phyloP scores from a whole-genome alignment of 306 rosid genomes.

The Quercus glauca region DNA sequence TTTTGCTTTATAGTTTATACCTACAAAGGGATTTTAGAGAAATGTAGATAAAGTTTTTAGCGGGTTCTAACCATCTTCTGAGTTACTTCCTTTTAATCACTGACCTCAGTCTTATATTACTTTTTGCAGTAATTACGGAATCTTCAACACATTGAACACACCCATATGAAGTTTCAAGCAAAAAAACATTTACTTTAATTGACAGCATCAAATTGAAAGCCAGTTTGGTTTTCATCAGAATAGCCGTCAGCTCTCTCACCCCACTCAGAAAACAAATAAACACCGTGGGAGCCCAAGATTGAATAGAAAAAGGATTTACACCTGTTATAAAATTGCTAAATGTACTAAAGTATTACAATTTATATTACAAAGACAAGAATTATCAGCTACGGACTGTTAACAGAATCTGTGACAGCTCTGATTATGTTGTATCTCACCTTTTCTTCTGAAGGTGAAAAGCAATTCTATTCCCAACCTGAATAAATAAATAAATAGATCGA shows the following conservation, averaged over 20 bases:
- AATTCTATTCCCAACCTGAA: conserved; percentile 36
- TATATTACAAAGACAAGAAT: conserved; percentile 5
- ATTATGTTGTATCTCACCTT: conserved; percentile 15
- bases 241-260: neutral
- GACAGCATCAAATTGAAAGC: neutral
- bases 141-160: neutral
- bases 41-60: neutral
- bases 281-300: neutral
- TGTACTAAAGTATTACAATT: conserved; percentile 8
- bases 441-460: conserved; percentile 20
- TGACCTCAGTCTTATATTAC: too few species aligned
- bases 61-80: too few species aligned
- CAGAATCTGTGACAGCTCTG: conserved; percentile 23
- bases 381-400: conserved; percentile 22
- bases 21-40: neutral
- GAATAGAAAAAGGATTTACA: conserved; percentile 5
- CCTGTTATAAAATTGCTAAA: conserved; percentile 16
- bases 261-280: neutral
- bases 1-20: too few species aligned
- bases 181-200: neutral
- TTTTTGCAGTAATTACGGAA: too few species aligned
- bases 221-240: neutral
- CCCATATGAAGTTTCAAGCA: neutral
- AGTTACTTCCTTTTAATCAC: too few species aligned
- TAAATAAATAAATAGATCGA: neutral